These are phyloP conservation scores for Hyphopichia buzzinii DNA, from an alignment of 1,139 yeast species.

Conservation along the genomic window DNA sequence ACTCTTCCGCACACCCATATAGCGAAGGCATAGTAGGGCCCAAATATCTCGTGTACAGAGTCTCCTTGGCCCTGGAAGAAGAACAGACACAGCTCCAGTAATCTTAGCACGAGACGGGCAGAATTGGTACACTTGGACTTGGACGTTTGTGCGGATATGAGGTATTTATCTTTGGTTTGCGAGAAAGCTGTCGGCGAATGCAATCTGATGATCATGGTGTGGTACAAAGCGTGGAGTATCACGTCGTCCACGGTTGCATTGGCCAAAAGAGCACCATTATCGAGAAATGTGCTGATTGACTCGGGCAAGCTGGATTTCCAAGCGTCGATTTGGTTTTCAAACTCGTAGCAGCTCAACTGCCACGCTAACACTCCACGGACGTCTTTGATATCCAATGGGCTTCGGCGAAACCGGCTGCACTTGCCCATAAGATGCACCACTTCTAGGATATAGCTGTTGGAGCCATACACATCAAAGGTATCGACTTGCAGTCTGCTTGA, in stretches of 20 bases:
- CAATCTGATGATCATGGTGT: conserved; percentile 14
- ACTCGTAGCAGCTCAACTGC: conserved; percentile 15
- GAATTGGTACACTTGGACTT: conserved; percentile 12
- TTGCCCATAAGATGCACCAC: conserved; percentile 14
- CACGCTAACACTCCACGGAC: conserved; percentile 14
- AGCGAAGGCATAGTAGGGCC: conserved; percentile 18
- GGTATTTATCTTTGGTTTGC: conserved; percentile 10
- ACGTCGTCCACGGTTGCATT: conserved; percentile 8
- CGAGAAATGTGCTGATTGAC: conserved; percentile 8
- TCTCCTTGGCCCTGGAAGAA: conserved; percentile 5
- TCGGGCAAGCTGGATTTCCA: conserved; percentile 12
- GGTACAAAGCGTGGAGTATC: conserved; percentile 12
- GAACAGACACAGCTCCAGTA: conserved; percentile 5
- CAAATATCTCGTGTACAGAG: conserved; percentile 11
- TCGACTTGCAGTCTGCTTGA: conserved; percentile 3
- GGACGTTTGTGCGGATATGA: conserved; percentile 9
- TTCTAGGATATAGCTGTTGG: conserved; percentile 12
- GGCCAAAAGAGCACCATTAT: conserved; percentile 4
- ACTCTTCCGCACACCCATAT: conserved; percentile 19
- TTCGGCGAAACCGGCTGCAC: conserved; percentile 10
- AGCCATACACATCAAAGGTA: conserved; percentile 9
- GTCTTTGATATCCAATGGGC: conserved; percentile 14
- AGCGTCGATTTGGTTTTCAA: conserved; percentile 10
- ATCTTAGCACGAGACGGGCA: conserved; percentile 9
- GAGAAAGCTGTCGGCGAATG: conserved; percentile 17